A percentile compares a stretch with the other conserved stretches of the same genome.
These are phyloP conservation scores for Hymenoscyphus infarciens DNA, from an alignment of 2,329 filamentous ascomycete species.

Conservation along the genomic window DNA sequence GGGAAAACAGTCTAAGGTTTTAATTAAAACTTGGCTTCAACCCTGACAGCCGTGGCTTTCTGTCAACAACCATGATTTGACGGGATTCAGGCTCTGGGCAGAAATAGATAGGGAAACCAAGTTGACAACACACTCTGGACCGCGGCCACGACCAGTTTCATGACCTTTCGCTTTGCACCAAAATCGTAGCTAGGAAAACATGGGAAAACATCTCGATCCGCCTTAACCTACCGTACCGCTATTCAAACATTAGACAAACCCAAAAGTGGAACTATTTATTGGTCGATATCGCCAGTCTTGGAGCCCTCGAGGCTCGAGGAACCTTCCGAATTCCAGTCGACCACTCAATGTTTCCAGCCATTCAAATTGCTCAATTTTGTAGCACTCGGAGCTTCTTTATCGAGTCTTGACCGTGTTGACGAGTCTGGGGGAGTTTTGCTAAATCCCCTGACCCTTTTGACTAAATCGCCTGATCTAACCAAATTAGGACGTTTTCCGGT, in stretches of 20 bases:
- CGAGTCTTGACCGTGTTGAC: neutral
- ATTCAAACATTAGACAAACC: neutral
- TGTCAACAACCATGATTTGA: slow-evolving; percentile 3
- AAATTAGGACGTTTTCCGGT: too few species aligned
- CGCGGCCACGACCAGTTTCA: neutral
- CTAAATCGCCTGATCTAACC: too few species aligned
- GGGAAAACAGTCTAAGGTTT: slow-evolving; percentile 13
- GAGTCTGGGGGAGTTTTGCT: too few species aligned
- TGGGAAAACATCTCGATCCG: neutral
- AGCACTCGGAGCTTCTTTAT: neutral
- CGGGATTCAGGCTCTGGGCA: neutral
- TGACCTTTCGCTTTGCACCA: neutral
- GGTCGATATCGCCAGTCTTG: neutral
- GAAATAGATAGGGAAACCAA: neutral
- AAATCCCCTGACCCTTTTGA: too few species aligned
- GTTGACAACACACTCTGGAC: neutral
- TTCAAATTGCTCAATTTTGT: slow-evolving; percentile 14
- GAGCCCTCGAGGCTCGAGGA: too few species aligned
- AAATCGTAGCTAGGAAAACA: neutral
- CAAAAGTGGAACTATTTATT: neutral
- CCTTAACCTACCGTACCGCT: neutral
- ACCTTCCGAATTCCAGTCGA: neutral
- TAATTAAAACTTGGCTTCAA: neutral
- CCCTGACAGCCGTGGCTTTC: neutral
- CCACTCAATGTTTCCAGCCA: slow-evolving; percentile 2